These are phyloP conservation scores for Hirsutella rhossiliensis DNA, from an alignment of 2,329 filamentous ascomycete genomes.

Conservation along the genomic window DNA sequence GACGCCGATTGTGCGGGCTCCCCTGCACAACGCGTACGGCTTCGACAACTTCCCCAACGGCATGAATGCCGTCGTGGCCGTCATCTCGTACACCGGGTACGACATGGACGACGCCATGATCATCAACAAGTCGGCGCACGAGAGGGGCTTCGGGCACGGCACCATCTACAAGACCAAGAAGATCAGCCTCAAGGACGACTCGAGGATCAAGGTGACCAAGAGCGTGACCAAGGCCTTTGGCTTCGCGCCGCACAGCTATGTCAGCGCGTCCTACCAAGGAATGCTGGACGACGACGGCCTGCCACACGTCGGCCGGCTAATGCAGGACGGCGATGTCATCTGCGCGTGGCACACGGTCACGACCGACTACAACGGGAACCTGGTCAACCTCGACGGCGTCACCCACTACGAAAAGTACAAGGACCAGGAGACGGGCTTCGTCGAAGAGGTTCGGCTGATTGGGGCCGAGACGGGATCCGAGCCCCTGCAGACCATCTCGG, in stretches of 20 bases:
- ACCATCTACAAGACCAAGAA: conserved; percentile 98
- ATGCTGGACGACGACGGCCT: conserved; percentile 81
- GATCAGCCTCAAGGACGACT: conserved; percentile 72
- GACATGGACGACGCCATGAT: conserved; percentile 99
- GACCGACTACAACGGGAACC: conserved; percentile 63
- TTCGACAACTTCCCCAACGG: conserved; percentile 98
- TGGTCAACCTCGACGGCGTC: conserved; percentile 73
- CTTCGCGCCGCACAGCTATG: conserved; percentile 66
- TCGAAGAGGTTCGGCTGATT: conserved; percentile 87
- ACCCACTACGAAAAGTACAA: conserved; percentile 93
- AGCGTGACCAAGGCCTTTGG: conserved; percentile 77
- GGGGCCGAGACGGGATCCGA: conserved; percentile 75
- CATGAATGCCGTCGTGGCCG: conserved; percentile 87
- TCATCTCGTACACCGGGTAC: conserved; percentile 97
- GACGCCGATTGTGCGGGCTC: conserved; percentile 83
- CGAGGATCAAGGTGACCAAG: conserved; percentile 51
- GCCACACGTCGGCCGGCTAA: conserved; percentile 64
- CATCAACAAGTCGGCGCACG: conserved; percentile 91
- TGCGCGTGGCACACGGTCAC: conserved; percentile 85
- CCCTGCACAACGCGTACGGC: conserved; percentile 89
- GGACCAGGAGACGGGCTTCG: conserved; percentile 73
- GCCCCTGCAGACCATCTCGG: conserved; percentile 74
- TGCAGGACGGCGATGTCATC: conserved; percentile 72
- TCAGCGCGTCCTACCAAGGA: conserved; percentile 58
- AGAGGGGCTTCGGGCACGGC: conserved; percentile 89